phyloP scores from a whole-genome alignment of 495 filamentous ascomycete genomes.

The Lepidopterella palustris region DNA sequence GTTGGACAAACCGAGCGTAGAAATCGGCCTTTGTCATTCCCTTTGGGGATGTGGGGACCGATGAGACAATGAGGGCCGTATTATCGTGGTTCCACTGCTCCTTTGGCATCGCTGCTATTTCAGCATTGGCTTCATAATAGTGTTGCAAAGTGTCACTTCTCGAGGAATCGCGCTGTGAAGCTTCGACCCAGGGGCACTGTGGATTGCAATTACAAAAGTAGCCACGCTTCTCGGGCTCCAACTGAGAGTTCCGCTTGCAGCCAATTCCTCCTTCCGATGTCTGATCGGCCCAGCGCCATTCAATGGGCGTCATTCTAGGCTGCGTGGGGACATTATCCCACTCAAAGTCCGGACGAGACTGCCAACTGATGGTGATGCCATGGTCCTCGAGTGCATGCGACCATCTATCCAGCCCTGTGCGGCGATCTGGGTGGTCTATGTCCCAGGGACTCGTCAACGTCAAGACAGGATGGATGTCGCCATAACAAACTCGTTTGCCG shows the following conservation, averaged over 20 bases:
- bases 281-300: not conserved
- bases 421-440: not conserved
- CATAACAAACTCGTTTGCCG: not conserved
- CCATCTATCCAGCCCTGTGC: not conserved
- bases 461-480: not conserved
- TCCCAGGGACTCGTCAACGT: not conserved
- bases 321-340: not conserved
- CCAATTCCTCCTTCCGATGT: not conserved
- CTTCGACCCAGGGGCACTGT: too few relatives aligned
- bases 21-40: too few relatives aligned
- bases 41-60: too few relatives aligned
- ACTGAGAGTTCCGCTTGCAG: not conserved
- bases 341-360: not conserved
- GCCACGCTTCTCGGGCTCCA: too few relatives aligned
- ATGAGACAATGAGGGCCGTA: too few relatives aligned
- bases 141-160: too few relatives aligned
- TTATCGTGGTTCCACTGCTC: too few relatives aligned
- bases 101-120: too few relatives aligned
- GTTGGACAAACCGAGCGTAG: too few relatives aligned
- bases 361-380: not conserved
- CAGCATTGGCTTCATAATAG: too few relatives aligned
- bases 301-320: not conserved
- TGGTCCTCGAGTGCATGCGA: not conserved
- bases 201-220: not conserved
- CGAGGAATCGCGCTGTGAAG: too few relatives aligned